A percentile compares a stretch with the other conserved stretches of the same genome.
phyloP scores from a whole-genome alignment of 768 basidiomycete species.

The Psilocybe tampanensis region DNA sequence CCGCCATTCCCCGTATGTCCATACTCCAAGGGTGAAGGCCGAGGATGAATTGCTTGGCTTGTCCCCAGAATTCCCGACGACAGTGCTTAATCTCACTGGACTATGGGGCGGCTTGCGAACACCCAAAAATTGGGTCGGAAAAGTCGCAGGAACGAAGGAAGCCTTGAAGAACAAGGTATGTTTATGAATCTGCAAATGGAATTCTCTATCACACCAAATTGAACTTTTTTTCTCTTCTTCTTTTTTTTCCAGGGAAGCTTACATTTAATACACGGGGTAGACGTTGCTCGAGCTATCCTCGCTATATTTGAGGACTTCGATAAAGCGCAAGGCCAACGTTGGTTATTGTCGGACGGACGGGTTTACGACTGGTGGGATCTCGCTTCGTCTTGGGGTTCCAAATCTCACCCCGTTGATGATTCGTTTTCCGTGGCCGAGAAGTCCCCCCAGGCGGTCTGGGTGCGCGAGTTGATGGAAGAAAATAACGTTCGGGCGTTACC shows the following conservation, averaged over 20 bases:
- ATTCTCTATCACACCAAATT: too few species aligned
- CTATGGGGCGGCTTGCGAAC: constrained; percentile 62
- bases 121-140: constrained; percentile 51
- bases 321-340: constrained; percentile 52
- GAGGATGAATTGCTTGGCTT: constrained; percentile 58
- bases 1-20: constrained; percentile 48
- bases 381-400: constrained; percentile 53
- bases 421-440: too few species aligned
- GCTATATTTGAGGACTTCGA: constrained; percentile 51
- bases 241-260: constrained; percentile 47
- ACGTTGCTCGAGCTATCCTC: constrained; percentile 60
- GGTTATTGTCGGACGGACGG: constrained; percentile 56
- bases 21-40: constrained; percentile 47
- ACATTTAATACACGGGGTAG: constrained; percentile 63
- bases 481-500: constrained; percentile 51
- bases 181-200: too few species aligned
- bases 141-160: constrained; percentile 60
- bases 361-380: constrained; percentile 75
- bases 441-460: constrained; percentile 50
- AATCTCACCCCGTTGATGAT: neutral
- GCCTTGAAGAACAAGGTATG: constrained; percentile 49
- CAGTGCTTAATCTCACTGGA: constrained; percentile 63
- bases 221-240: too few species aligned
- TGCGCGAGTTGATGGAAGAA: constrained; percentile 60
- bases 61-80: constrained; percentile 40